phyloP scores from a whole-genome alignment of 352 stramenopile genomes.

The Pythium chondricola region DNA sequence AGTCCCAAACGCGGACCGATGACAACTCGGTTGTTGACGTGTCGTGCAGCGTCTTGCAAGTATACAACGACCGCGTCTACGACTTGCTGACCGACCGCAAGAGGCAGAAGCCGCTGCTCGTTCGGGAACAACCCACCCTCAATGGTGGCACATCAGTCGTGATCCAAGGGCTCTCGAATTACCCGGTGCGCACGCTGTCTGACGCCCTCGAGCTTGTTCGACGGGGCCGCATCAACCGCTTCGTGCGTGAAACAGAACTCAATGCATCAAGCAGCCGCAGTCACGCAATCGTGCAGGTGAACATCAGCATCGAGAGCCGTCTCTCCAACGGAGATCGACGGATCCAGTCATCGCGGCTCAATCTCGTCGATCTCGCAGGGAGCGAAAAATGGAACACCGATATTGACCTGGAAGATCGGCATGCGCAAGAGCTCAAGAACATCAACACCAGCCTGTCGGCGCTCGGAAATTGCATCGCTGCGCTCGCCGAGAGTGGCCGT shows the following conservation, averaged over 20 bases:
- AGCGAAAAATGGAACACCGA: conserved; percentile 85
- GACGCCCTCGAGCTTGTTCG: conserved; percentile 52
- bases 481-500: conserved; percentile 61
- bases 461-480: conserved; percentile 89
- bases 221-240: conserved; percentile 47
- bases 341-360: conserved; percentile 46
- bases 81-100: conserved; percentile 80
- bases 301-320: conserved; percentile 41
- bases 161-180: conserved; percentile 52
- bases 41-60: conserved; percentile 87
- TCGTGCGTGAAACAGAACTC: conserved; percentile 75
- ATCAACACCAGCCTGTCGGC: conserved; percentile 91
- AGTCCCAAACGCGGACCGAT: neutral
- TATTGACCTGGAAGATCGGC: conserved; percentile 58
- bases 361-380: conserved; percentile 74
- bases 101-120: conserved; percentile 57
- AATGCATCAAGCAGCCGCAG: conserved; percentile 87
- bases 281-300: conserved; percentile 90
- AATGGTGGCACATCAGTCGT: conserved; percentile 51
- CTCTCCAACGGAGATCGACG: conserved; percentile 30
- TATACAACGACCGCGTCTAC: conserved; percentile 93
- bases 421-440: conserved; percentile 78
- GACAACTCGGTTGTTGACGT: conserved; percentile 33
- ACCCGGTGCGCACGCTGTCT: conserved; percentile 29
- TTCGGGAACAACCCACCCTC: conserved; percentile 53